These are phyloP conservation scores for Ganoderma boninense DNA, from an alignment of 1,284 basidiomycete species.

Conservation along the genomic window DNA sequence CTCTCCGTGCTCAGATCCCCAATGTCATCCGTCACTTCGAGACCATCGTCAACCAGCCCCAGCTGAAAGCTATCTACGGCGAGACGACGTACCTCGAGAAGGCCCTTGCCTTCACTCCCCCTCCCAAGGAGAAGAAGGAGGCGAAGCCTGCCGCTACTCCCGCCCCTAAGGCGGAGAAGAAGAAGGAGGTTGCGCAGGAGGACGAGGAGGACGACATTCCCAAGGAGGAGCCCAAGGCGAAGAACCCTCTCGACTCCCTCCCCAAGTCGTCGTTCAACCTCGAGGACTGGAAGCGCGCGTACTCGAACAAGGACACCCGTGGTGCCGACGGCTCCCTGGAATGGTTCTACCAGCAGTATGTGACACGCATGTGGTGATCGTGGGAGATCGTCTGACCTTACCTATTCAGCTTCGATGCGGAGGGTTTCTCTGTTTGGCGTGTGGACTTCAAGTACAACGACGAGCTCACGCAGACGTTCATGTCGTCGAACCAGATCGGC, in stretches of 20 bases:
- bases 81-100: slow-evolving; percentile 74
- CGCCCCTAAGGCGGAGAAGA: slow-evolving; percentile 59
- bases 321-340: slow-evolving; percentile 77
- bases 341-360: slow-evolving; percentile 92
- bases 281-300: slow-evolving; percentile 98
- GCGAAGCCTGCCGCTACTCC: slow-evolving; percentile 56
- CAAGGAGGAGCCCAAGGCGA: slow-evolving; percentile 77
- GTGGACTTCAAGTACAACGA: slow-evolving; percentile 98
- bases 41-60: slow-evolving; percentile 86
- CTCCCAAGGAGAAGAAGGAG: slow-evolving; percentile 71
- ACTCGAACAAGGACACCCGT: slow-evolving; percentile 97
- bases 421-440: slow-evolving; percentile 93
- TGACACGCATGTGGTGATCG: slow-evolving; percentile 16
- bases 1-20: slow-evolving; percentile 72
- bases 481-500: slow-evolving; percentile 90
- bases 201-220: slow-evolving; percentile 74
- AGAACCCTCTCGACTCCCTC: slow-evolving; percentile 94
- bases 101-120: slow-evolving; percentile 75
- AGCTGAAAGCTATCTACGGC: slow-evolving; percentile 74
- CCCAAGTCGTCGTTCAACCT: slow-evolving; percentile 95
- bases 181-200: slow-evolving; percentile 67
- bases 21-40: slow-evolving; percentile 87
- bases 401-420: slow-evolving; percentile 81
- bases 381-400: not conserved
- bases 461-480: slow-evolving; percentile 93